These are phyloP conservation scores for Solanum hybrid DNA, from an alignment of 305 asterid genomes.

Conservation along the genomic window DNA sequence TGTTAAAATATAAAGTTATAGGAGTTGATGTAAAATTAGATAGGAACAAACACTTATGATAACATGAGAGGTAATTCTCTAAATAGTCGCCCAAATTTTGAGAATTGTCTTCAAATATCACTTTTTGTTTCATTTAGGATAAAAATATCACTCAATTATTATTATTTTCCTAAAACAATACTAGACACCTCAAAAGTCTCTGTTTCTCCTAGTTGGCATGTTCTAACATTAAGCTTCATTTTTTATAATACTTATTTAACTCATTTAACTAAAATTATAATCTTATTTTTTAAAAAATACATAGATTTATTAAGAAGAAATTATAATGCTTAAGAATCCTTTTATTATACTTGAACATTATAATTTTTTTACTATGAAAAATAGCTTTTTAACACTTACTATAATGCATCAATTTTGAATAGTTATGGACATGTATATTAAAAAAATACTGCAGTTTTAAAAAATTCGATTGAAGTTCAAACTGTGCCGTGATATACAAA, in stretches of 20 bases:
- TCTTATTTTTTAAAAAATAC: too few relatives aligned
- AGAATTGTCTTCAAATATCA: not conserved
- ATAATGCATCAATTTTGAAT: not conserved
- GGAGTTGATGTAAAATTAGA: not conserved
- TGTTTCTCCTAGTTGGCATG: not conserved
- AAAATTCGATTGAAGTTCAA: not conserved
- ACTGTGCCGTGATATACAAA: too few relatives aligned
- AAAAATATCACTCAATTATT: not conserved
- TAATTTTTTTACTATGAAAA: not conserved
- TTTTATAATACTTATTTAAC: not conserved
- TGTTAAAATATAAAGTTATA: not conserved
- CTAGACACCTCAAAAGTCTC: not conserved
- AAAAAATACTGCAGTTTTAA: too few relatives aligned
- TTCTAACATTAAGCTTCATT: not conserved
- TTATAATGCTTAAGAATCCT: too few relatives aligned
- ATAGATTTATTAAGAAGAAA: too few relatives aligned
- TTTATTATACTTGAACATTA: not conserved
- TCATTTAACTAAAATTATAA: not conserved
- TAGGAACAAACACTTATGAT: not conserved
- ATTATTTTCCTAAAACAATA: too few relatives aligned
- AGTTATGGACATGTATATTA: not conserved
- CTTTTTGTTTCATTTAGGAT: not conserved
- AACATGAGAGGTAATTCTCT: not conserved
- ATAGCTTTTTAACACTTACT: not conserved
- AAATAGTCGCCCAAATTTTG: not conserved